These are phyloP conservation scores for Salvia hispanica DNA, from an alignment of 257 asterid species.

Conservation along the genomic window DNA sequence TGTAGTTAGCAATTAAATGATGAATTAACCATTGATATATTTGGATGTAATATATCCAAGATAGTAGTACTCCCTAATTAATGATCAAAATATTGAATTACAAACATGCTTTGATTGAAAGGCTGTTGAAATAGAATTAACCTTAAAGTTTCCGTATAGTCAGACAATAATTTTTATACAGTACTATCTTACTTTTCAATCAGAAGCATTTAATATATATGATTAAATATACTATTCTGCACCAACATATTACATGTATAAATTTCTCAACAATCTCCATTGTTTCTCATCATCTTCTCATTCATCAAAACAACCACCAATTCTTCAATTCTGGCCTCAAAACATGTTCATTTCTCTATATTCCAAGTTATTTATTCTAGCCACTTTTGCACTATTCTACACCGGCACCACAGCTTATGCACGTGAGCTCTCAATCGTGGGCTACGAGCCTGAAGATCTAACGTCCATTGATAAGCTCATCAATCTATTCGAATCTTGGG, in stretches of 20 bases:
- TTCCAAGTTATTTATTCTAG: constrained; percentile 43
- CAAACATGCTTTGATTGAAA: constrained; percentile 50
- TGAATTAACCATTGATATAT: too few relatives aligned
- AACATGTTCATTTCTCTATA: constrained; percentile 46
- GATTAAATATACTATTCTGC: background rate
- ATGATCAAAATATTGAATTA: constrained; percentile 10
- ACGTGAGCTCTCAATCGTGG: constrained; percentile 60
- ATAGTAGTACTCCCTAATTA: too few relatives aligned
- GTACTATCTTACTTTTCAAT: constrained; percentile 34
- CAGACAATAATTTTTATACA: constrained; percentile 8
- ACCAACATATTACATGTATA: constrained; percentile 32
- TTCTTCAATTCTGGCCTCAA: background rate
- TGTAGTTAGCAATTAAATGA: too few relatives aligned
- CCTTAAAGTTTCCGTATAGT: constrained; percentile 58
- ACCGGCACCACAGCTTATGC: constrained; percentile 32
- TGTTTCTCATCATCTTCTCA: constrained; percentile 33
- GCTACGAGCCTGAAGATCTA: constrained; percentile 56
- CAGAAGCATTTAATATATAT: constrained; percentile 45
- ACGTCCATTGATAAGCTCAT: constrained; percentile 59
- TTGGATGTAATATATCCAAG: too few relatives aligned
- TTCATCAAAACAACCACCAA: too few relatives aligned
- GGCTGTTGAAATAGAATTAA: constrained; percentile 41
- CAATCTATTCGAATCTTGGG: constrained; percentile 63
- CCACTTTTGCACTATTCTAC: constrained; percentile 33
- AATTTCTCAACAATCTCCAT: constrained; percentile 29